phyloP scores from a whole-genome alignment of 805 yeast species.

The Scheffersomyces spartinae region DNA sequence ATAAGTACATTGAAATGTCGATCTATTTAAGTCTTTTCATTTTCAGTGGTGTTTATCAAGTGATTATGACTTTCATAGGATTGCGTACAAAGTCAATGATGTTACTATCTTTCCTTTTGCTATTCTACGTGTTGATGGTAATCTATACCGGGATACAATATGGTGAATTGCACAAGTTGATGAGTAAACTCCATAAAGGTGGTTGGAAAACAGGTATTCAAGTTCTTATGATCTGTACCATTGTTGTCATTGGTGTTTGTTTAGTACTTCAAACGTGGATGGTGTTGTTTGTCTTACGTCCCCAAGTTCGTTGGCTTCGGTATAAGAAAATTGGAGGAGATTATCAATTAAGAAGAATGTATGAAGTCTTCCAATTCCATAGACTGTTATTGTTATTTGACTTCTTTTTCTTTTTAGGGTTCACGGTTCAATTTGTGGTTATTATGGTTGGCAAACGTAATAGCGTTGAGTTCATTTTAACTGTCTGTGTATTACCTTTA shows the following conservation, averaged over 20 bases:
- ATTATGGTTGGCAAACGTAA: slow-evolving; percentile 25
- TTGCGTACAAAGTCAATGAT: slow-evolving; percentile 27
- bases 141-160: slow-evolving; percentile 37
- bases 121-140: slow-evolving; percentile 31
- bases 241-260: slow-evolving; percentile 26
- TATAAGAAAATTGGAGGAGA: slow-evolving; percentile 39
- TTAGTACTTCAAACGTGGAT: slow-evolving; percentile 18
- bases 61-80: slow-evolving; percentile 26
- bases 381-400: slow-evolving; percentile 26
- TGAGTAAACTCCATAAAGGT: slow-evolving; percentile 8
- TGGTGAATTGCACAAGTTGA: slow-evolving; percentile 21
- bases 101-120: slow-evolving; percentile 24
- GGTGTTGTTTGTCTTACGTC: slow-evolving; percentile 19
- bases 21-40: slow-evolving; percentile 37
- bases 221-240: slow-evolving; percentile 32
- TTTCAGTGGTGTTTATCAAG: slow-evolving; percentile 34
- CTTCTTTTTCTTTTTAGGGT: slow-evolving; percentile 38
- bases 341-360: slow-evolving; percentile 23
- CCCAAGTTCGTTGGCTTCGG: slow-evolving; percentile 34
- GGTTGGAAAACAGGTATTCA: slow-evolving; percentile 19
- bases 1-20: slow-evolving; percentile 17
- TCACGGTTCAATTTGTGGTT: slow-evolving; percentile 37
- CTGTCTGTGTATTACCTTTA: slow-evolving; percentile 33
- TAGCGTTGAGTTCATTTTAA: slow-evolving; percentile 34
- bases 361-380: slow-evolving; percentile 28